Conservation (phyloP, 2,329 filamentous ascomycete species). For the Grosmannia clavigera region DNA sequence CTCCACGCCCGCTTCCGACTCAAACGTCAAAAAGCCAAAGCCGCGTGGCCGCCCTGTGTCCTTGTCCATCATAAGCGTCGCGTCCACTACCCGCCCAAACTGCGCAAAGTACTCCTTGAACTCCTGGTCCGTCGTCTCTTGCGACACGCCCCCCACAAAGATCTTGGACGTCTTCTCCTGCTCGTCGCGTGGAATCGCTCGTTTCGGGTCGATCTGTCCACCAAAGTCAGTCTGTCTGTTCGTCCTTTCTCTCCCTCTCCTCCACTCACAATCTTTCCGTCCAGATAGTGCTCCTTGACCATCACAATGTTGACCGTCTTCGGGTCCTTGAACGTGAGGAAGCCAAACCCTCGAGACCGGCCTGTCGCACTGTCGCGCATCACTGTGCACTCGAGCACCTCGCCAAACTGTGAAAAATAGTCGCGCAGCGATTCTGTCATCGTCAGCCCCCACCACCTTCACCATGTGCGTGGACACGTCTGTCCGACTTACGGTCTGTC, state of each 20-base stretch:
- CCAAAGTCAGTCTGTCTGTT: not conserved
- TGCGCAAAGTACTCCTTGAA: slow-evolving; percentile 96
- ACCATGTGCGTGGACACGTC: not conserved
- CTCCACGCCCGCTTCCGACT: slow-evolving; percentile 89
- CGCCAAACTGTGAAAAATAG: slow-evolving; percentile 96
- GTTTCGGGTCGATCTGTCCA: slow-evolving; percentile 84
- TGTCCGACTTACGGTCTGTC: slow-evolving; percentile 32
- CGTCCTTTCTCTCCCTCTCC: not conserved
- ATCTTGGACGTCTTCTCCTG: slow-evolving; percentile 98
- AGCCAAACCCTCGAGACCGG: slow-evolving; percentile 89
- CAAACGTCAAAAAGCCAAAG: slow-evolving; percentile 97
- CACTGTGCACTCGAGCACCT: slow-evolving; percentile 96
- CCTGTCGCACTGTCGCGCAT: slow-evolving; percentile 95
- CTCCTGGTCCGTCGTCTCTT: slow-evolving; percentile 91
- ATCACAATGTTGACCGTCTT: slow-evolving; percentile 98
- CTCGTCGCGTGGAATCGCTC: slow-evolving; percentile 92
- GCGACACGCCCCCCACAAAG: slow-evolving; percentile 93
- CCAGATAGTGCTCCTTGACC: slow-evolving; percentile 97
- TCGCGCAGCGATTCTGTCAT: slow-evolving; percentile 78
- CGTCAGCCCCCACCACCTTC: not conserved
- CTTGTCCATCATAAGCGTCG: slow-evolving; percentile 99
- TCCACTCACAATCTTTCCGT: slow-evolving; percentile 85
- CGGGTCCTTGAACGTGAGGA: slow-evolving; percentile 93
- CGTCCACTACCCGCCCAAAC: slow-evolving; percentile 91
- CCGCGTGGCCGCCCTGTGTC: slow-evolving; percentile 93